Evolutionary conservation across 148 eudicot species (phyloP).

Genomic region (Rhododendron henanense): DNA sequence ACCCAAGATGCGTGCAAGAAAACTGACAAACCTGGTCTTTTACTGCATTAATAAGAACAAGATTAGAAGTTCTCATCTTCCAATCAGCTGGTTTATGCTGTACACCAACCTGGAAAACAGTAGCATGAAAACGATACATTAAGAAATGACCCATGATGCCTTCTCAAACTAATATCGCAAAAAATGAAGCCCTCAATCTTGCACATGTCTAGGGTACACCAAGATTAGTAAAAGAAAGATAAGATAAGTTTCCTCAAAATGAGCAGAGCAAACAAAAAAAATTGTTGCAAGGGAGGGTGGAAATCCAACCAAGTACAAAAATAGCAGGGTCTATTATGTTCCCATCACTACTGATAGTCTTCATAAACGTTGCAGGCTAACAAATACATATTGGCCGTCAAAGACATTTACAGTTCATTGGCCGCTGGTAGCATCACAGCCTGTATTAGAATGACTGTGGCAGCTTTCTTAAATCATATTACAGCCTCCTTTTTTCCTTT

Average conservation of each 20-base stretch:
- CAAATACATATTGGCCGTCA: not conserved
- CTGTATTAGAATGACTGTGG: not conserved
- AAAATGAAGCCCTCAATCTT: slow-evolving; percentile 1
- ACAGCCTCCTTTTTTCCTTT: not conserved
- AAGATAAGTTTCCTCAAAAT: not conserved
- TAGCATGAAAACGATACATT: not conserved
- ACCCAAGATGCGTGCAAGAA: not conserved
- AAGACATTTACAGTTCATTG: not conserved
- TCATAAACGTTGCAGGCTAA: not conserved
- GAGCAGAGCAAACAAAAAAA: not conserved
- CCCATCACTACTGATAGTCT: not conserved
- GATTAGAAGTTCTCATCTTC: slow-evolving; percentile 65
- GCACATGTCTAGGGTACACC: not conserved
- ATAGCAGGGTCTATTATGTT: not conserved
- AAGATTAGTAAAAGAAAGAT: not conserved
- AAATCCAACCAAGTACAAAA: slow-evolving; percentile 1
- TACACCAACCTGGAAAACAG: slow-evolving; percentile 68
- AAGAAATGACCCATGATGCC: too few relatives aligned
- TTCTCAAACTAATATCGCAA: not conserved
- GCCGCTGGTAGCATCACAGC: not conserved
- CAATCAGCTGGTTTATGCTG: slow-evolving; percentile 69
- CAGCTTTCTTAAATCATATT: not conserved
- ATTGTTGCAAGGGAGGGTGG: not conserved
- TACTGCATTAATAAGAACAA: slow-evolving; percentile 59
- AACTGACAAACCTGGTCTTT: slow-evolving; percentile 61